phyloP scores from a whole-genome alignment of 2,329 filamentous ascomycete species.

The Trichoderma simmonsii region DNA sequence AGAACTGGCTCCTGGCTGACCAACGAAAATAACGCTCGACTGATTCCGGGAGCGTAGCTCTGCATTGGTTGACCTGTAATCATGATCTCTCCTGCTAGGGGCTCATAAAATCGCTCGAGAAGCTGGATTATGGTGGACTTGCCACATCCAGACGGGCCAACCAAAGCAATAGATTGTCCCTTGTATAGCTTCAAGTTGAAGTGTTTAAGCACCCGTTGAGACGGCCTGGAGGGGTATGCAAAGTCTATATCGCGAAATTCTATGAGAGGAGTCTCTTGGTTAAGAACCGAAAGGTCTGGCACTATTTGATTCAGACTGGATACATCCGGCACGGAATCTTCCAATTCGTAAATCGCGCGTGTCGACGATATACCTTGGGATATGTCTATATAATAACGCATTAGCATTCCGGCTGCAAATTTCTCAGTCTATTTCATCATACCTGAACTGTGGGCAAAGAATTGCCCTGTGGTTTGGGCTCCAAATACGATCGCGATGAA shows the following conservation, averaged over 20 bases:
- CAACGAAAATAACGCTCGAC: not conserved
- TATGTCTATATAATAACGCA: not conserved
- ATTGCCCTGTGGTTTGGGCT: slow-evolving; percentile 27
- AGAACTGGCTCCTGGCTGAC: slow-evolving; percentile 41
- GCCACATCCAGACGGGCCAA: slow-evolving; percentile 44
- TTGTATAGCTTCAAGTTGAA: slow-evolving; percentile 35
- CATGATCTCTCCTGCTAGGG: not conserved
- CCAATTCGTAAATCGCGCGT: not conserved
- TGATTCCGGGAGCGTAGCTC: not conserved
- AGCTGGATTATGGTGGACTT: slow-evolving; percentile 41
- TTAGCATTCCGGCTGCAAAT: not conserved
- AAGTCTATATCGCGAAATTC: slow-evolving; percentile 28
- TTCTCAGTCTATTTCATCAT: not conserved
- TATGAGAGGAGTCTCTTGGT: not conserved
- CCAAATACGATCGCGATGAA: slow-evolving; percentile 40
- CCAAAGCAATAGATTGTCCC: slow-evolving; percentile 46
- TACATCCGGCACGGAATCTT: not conserved
- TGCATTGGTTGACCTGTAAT: not conserved
- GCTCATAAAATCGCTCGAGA: slow-evolving; percentile 40
- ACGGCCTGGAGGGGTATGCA: slow-evolving; percentile 44
- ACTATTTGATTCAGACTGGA: not conserved
- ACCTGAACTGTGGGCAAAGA: slow-evolving; percentile 6
- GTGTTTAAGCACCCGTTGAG: slow-evolving; percentile 39
- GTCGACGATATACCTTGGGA: not conserved
- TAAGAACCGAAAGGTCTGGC: not conserved